Evolutionary conservation across 176 grass and related monocot species (phyloP), one percentile per base, ranked within the genome.

Genomic region (Triticum urartu): DNA sequence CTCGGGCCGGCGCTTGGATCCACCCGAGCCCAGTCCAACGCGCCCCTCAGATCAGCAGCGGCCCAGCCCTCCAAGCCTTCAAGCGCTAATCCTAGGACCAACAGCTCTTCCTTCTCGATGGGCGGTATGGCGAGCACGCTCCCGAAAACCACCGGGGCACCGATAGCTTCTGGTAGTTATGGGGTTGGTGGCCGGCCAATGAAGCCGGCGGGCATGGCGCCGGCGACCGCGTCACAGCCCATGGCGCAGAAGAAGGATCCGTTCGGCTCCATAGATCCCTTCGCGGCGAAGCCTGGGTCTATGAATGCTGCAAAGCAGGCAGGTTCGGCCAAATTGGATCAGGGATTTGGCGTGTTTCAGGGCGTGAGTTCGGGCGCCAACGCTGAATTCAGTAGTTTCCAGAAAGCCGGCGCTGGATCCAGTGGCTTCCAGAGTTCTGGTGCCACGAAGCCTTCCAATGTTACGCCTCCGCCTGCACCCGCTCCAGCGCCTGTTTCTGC

Each of bases 1-100:
- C 75, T 99, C 54, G 94, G 92, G 34, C 92, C 97, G 9, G 89
- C 92, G 50, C 90, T 99, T 12, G 92, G 95, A 66, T 90, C 88
- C 50, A 77, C 86, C 17, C 81, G 85, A 43, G 36, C 81, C 38
- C 78, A 88, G 78, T 66, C 87, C 50, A 90, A 78, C 79, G 90
- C 83, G 12, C 97, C 97, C 10, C 89, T 99, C 81, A 99, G 90
- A 86, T 94, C 94, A 47, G 71, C 92, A 9, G 85, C 84, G 13
- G 81, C 91, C 2, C 89, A 84, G 52, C 68, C 81, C 6, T 84
- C 77, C 81, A 90, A 11, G 63, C 85, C 75, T 1, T 35, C 90
- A 11, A 68, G 66, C 14, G 40, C 72, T 25, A 98, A 86, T 15
- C 22, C 79, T 34, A 58, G 48, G 26, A 64, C 84, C 47, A 93